Base-by-base conservation (phyloP, 2,329 filamentous ascomycete species). In the Leptographium lundbergii region DNA sequence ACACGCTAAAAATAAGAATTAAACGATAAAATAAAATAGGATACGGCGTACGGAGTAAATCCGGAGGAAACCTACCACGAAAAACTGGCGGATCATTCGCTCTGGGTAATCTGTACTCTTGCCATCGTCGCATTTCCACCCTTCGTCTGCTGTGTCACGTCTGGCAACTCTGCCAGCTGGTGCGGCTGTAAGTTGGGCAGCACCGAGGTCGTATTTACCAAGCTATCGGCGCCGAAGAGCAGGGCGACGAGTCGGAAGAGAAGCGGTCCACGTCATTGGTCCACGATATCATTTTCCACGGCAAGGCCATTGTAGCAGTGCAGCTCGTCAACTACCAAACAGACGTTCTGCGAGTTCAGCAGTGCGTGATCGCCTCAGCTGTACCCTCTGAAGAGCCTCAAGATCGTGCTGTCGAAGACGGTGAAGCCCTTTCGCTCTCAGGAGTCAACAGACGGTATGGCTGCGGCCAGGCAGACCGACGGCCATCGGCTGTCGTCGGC, bases 251-350 rank as follows among this genome's bases (percentile, higher is more conserved):
- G 25, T 57, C 55, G 29, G 62, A 52, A 4, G 57, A 57, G 42
- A 63, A 63, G n/a, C 57, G 25, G 34, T 29, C 42, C 13, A 42
- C 57, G 34, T 25, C 36, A 57, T 61, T 52, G 32, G n/a, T 54
- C 32, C 62, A 63, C 22, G 55, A 13, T 52, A 55, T 56, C 60
- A 29, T 42, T 57, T 39, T 47, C 32, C 5, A 50, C 50, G 10
- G 39, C 27, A 47, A 61, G 22, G 6, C 25, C 3, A n/a, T 59
- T 59, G 24, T 60, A 62, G 59, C 62, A 63, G 57, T 63, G 62
- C 22, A 56, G 52, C 14, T 42, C 57, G 24, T 42, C 25, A 11
- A 13, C 24, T 9, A 22, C 19, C 17, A 63, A 34, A 36, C 61
- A 61, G 29, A 34, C 56, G 29, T 19, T 60, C 17, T 51, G 25